Evolutionary conservation across 164 flowering plant genomes (phyloP).

Genomic region (Protea cynaroides): DNA sequence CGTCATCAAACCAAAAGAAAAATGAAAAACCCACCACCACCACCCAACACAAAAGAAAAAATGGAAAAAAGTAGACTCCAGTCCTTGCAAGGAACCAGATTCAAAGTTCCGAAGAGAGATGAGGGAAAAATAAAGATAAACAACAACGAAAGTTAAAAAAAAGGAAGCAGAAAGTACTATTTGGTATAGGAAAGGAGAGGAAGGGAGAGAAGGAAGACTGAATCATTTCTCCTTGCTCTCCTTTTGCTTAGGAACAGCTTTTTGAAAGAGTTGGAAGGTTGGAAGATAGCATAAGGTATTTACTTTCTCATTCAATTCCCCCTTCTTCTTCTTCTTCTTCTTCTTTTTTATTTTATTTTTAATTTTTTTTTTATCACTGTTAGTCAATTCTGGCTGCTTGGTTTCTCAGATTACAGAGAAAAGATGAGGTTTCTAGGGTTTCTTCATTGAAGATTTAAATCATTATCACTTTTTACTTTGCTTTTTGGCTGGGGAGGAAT

Average conservation of each 20-base stretch:
- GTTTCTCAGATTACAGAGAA: too few species aligned
- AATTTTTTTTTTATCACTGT: too few species aligned
- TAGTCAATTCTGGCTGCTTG: too few species aligned
- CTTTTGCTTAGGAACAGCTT: conserved; percentile 8
- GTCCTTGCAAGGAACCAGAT: conserved; percentile 20
- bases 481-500: too few species aligned
- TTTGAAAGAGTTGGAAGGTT: conserved; percentile 13
- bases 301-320: not conserved
- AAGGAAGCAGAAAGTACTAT: conserved; percentile 15
- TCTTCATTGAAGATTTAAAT: too few species aligned
- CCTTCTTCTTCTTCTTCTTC: not conserved
- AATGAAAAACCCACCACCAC: conserved; percentile 22
- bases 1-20: conserved; percentile 24
- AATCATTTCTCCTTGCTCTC: conserved; percentile 13
- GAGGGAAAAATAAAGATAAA: conserved; percentile 6
- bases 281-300: conserved; percentile 13
- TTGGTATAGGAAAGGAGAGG: conserved; percentile 14
- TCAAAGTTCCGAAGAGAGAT: conserved; percentile 33
- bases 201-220: conserved; percentile 12
- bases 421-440: too few species aligned
- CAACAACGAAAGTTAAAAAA: conserved; percentile 1
- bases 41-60: conserved; percentile 14
- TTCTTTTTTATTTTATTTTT: too few species aligned
- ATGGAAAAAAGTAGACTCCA: conserved; percentile 12
- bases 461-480: too few species aligned